Evolutionary conservation across 1,139 yeast species (phyloP).

Genomic region (Suhomyces anneliseae): DNA sequence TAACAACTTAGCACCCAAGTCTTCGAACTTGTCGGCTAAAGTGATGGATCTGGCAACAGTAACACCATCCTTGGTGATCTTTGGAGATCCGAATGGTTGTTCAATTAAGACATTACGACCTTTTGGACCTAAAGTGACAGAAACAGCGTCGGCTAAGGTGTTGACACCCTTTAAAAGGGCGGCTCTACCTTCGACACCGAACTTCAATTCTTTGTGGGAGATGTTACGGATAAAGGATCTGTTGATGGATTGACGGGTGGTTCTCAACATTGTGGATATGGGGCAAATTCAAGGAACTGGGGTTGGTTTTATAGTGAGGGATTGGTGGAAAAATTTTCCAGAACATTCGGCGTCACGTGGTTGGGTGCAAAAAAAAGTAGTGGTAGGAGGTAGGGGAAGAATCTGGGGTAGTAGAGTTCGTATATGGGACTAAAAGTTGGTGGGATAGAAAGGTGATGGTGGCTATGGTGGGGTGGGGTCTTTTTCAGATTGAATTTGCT

Average conservation of each 20-base stretch:
- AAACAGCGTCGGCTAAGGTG: slow-evolving; percentile 94
- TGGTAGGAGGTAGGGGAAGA: not conserved
- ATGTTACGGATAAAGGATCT: slow-evolving; percentile 55
- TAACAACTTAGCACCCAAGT: slow-evolving; percentile 91
- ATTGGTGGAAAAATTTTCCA: slow-evolving; percentile 13
- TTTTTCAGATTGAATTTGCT: too few relatives aligned
- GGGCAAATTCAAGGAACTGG: not conserved
- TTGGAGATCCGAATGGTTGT: slow-evolving; percentile 96
- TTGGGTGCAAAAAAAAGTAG: slow-evolving; percentile 5
- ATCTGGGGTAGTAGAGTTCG: not conserved
- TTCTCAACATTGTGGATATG: slow-evolving; percentile 51
- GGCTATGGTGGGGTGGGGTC: too few relatives aligned
- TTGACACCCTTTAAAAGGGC: slow-evolving; percentile 95
- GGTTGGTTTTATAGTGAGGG: slow-evolving; percentile 5
- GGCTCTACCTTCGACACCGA: slow-evolving; percentile 98
- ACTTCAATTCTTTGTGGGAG: slow-evolving; percentile 93
- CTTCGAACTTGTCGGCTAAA: slow-evolving; percentile 91
- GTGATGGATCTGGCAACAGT: slow-evolving; percentile 92
- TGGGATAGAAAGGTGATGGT: too few relatives aligned
- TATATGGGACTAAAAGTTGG: not conserved
- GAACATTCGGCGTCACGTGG: slow-evolving; percentile 14
- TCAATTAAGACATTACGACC: slow-evolving; percentile 97
- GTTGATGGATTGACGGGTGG: slow-evolving; percentile 48
- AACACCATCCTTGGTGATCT: slow-evolving; percentile 99
- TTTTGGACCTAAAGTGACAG: slow-evolving; percentile 96